Conservation (phyloP, 2,329 filamentous ascomycete species). For the Incumbomyces lentus region DNA sequence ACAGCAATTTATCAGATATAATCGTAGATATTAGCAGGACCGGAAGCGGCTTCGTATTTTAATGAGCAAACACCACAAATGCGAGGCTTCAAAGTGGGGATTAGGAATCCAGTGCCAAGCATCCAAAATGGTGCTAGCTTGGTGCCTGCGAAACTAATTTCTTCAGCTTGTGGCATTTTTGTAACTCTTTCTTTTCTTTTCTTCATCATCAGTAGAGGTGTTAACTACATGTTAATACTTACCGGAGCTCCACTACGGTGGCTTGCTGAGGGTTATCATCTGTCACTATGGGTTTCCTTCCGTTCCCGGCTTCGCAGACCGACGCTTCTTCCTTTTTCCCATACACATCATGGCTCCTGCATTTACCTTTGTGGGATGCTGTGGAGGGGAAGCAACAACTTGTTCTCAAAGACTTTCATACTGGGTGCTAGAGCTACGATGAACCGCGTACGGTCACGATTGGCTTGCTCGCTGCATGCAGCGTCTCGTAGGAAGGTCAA, state of each 20-base stretch:
- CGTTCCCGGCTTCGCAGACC: conserved; percentile 41
- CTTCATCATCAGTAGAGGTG: conserved; percentile 43
- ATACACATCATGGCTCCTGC: conserved; percentile 30
- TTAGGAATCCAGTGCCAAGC: conserved; percentile 15
- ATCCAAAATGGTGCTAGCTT: conserved; percentile 23
- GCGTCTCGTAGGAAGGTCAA: conserved; percentile 6
- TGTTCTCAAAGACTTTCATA: conserved; percentile 3
- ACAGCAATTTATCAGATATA: too few species aligned
- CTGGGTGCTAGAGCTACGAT: conserved; percentile 3
- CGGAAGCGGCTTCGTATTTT: too few species aligned
- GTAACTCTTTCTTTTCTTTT: conserved; percentile 27
- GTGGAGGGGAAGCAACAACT: conserved; percentile 38
- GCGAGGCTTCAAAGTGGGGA: neutral
- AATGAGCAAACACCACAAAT: too few species aligned
- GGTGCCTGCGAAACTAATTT: conserved; percentile 19
- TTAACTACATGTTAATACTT: conserved; percentile 39
- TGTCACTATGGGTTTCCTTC: conserved; percentile 37
- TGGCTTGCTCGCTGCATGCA: conserved; percentile 5
- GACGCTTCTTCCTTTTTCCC: conserved; percentile 35
- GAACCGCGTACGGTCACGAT: neutral
- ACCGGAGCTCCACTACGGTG: conserved; percentile 38
- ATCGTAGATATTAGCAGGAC: too few species aligned
- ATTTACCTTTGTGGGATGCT: conserved; percentile 34
- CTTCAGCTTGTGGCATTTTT: conserved; percentile 20
- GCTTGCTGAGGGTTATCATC: conserved; percentile 42